Base-by-base conservation (phyloP, 164 flowering plant genomes). In the Magnolia sinica region DNA sequence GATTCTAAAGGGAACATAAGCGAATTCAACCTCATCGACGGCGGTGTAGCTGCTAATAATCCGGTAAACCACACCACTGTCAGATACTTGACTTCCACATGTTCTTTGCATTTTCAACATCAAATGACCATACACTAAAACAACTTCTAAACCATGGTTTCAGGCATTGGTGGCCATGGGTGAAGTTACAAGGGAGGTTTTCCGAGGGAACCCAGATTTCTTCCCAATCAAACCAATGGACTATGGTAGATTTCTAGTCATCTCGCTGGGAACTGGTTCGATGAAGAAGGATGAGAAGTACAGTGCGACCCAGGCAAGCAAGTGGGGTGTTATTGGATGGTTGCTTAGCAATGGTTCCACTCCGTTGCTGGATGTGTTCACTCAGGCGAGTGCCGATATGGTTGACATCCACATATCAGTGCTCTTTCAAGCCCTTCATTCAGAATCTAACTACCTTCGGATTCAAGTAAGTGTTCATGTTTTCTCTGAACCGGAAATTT, bases 1-100 rank as follows among this genome's bases (percentile, higher is more conserved):
- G 86, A 83, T 63, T 8, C 24, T 0, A 6, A 79, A 1, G 86
- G 84, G 1, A 79, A 81, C 1, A 52, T 4, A 0, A 7, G 20
- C 9, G 88, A 87, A 75, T 91, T 87, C 79, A 77, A 91, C 82
- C 88, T 91, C n/a, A 79, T 90, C 19, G 96, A 91, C 63, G 92
- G 96, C 27, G 90, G 89, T 24, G 75, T 89, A 8, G 90, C 85
- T 10, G 92, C 87, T 11, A 88, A 85, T 77, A 89, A 91, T 76
- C 93, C 95, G 73, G 93, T 90, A 84, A 51, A 19, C 70, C 1
- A 9, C 27, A 13, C 49, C 14, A 13, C 70, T 27, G 8, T 24
- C 16, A 27, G 45, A 24, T 29, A 18, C 23, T 22, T 64, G 67
- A 37, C 45, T 37, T 37, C 6, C 45, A 37, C 45, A 4, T 37